A percentile compares a stretch with the other conserved stretches of the same genome.
Conservation (phyloP, 2,329 filamentous ascomycete genomes). For the Verticillium nonalfalfae region DNA sequence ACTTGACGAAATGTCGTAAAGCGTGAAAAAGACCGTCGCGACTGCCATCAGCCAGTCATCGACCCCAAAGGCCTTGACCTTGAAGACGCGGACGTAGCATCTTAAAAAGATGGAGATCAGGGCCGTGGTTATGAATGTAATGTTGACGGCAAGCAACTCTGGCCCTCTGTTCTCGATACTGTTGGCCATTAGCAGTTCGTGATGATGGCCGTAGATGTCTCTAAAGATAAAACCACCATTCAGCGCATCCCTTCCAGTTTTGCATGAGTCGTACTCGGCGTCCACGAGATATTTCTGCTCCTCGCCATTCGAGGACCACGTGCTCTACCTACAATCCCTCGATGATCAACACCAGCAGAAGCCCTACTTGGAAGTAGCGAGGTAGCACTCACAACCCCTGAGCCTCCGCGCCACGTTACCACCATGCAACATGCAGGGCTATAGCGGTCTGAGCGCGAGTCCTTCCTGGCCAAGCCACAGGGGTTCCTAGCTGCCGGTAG, state of each 20-base stretch:
- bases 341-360: neutral
- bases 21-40: slow-evolving; percentile 26
- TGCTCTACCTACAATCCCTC: neutral
- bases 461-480: neutral
- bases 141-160: slow-evolving; percentile 24
- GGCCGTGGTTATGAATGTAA: slow-evolving; percentile 18
- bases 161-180: slow-evolving; percentile 23
- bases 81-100: slow-evolving; percentile 23
- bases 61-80: slow-evolving; percentile 30
- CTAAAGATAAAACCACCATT: neutral
- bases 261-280: neutral
- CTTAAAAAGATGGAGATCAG: slow-evolving; percentile 21
- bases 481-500: neutral
- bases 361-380: neutral
- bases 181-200: neutral
- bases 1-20: slow-evolving; percentile 24
- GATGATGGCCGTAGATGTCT: neutral
- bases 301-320: neutral
- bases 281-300: neutral
- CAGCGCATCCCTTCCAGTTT: neutral
- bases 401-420: neutral
- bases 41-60: slow-evolving; percentile 32
- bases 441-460: neutral
- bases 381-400: neutral
- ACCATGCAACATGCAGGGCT: neutral